Evolutionary conservation across 2,329 filamentous ascomycete genomes (phyloP), one percentile per base, ranked within the genome.

Genomic region (Aspergillus awamori): DNA sequence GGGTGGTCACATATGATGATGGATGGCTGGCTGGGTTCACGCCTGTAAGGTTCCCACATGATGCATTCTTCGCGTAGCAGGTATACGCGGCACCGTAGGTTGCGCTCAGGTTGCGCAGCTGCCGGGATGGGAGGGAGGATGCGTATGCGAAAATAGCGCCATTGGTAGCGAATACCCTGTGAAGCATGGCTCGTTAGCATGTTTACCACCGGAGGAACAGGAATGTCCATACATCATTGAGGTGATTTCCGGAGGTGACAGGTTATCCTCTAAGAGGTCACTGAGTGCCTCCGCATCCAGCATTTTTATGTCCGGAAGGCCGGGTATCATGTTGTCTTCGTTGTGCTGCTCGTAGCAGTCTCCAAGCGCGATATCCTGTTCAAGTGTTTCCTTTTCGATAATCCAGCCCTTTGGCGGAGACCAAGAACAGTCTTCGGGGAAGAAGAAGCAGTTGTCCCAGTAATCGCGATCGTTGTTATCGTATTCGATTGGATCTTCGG

Each of bases 61-160:
- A 74, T 1, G 73, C 74, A 17, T 67, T 78, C 58, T 77, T 76
- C 8, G 77, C 77, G 62, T 79, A 79, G 53, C 74, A 76, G 51
- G 74, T 77, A 63, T 79, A 79, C 3, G 77, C 77, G 36, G 77
- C 77, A 15, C 77, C 77, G 61, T 79, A 79, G 24, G 77, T 78
- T 38, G 77, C 76, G 61, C 75, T 78, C 17, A 79, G 68, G 60
- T 76, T 79, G 58, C 77, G 76, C 10, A 79, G 66, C 62, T 78
- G 73, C 24, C 77, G 76, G 20, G 75, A 71, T 26, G 77, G 65
- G 36, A 79, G 72, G 43, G 75, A 65, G 4, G 77, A 79, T 55
- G 74, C 76, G 62, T 79, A 74, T 39, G 77, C 77, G 60, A 79
- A 79, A n/a, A 79, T 73, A 48, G 77, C 77, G 26, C 77, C 77